Base-by-base conservation (phyloP, 306 rosid genomes). In the Echinosophora koreensis region DNA sequence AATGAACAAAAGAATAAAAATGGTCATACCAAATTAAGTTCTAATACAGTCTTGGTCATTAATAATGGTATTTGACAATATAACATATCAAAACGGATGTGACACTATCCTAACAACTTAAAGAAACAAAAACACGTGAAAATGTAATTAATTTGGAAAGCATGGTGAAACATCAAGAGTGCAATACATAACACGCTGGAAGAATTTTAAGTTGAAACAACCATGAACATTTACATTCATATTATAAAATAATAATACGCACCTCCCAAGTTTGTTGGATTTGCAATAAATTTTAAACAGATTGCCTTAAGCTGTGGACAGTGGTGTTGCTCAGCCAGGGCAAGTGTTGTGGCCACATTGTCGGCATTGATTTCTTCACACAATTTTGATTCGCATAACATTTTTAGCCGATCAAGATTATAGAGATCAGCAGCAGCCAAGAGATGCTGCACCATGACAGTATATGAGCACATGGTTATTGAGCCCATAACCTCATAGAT, bases 371-470 rank as follows among this genome's bases (percentile, higher is more conserved):
- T 84, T 68, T 83, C 93, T 42, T 84, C 87, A 74, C 89, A 87
- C 88, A 91, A 86, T 81, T 84, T 88, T 58, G 93, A 87, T 86
- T 91, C 93, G 37, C 97, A 91, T 65, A 91, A 80, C 66, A 84
- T 42, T 80, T 89, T 91, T 83, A 91, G 87, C 72, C 97, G 86
- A 71, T 91, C 97, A 60, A 89, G 89, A 82, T 89, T 86, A 72
- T 91, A 91, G 22, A 89, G 86, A 84, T 91, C 97, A 73, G 93
- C 97, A 74, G 89, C 90, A 81, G 93, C 97, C 86, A 91, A 83
- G 34, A 91, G 88, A 87, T 91, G 92, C 79, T 91, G 97, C 87
- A 91, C 90, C 97, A 91, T 91, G 83, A 89, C 92, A 59, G 86
- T 83, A 81, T 44, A 73, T 12, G 97, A 80, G 88, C 97, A 91